phyloP scores from a whole-genome alignment of 805 yeast genomes.

The Saccharomycopsis babjevae region DNA sequence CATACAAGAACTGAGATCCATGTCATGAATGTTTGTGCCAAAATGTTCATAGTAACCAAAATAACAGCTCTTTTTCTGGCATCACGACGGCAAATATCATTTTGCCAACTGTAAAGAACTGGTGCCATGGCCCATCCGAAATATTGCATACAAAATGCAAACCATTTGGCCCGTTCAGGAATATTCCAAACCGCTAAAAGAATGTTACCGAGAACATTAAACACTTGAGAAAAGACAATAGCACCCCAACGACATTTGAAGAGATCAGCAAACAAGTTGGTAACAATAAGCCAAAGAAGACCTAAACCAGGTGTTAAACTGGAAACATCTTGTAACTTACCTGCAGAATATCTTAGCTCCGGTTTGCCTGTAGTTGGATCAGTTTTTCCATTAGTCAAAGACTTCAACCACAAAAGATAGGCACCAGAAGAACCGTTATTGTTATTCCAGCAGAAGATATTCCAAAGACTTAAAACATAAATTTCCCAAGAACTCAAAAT shows the following conservation, averaged over 20 bases:
- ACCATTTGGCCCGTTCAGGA: slow-evolving; percentile 50
- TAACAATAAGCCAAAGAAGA: slow-evolving; percentile 33
- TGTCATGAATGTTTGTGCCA: slow-evolving; percentile 33
- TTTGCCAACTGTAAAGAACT: slow-evolving; percentile 47
- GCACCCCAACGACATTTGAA: slow-evolving; percentile 43
- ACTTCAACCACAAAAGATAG: slow-evolving; percentile 51
- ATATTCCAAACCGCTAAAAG: slow-evolving; percentile 52
- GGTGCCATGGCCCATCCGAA: slow-evolving; percentile 59
- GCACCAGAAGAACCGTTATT: slow-evolving; percentile 47
- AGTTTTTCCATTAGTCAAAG: slow-evolving; percentile 22
- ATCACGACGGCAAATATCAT: slow-evolving; percentile 48
- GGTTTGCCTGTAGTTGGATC: not conserved
- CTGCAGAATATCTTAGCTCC: slow-evolving; percentile 30
- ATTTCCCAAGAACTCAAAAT: slow-evolving; percentile 45
- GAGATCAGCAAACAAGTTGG: slow-evolving; percentile 40
- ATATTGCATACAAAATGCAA: slow-evolving; percentile 49
- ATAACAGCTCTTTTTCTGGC: slow-evolving; percentile 45
- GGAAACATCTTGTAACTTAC: slow-evolving; percentile 34
- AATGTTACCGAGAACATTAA: slow-evolving; percentile 44
- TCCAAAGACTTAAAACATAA: slow-evolving; percentile 44
- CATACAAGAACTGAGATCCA: slow-evolving; percentile 27
- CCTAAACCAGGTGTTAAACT: slow-evolving; percentile 58
- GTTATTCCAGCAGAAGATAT: slow-evolving; percentile 54
- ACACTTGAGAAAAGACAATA: slow-evolving; percentile 37
- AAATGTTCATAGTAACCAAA: slow-evolving; percentile 45